These are phyloP conservation scores for Ophiostoma pallidulum DNA, from an alignment of 2,329 filamentous ascomycete genomes.

Conservation along the genomic window DNA sequence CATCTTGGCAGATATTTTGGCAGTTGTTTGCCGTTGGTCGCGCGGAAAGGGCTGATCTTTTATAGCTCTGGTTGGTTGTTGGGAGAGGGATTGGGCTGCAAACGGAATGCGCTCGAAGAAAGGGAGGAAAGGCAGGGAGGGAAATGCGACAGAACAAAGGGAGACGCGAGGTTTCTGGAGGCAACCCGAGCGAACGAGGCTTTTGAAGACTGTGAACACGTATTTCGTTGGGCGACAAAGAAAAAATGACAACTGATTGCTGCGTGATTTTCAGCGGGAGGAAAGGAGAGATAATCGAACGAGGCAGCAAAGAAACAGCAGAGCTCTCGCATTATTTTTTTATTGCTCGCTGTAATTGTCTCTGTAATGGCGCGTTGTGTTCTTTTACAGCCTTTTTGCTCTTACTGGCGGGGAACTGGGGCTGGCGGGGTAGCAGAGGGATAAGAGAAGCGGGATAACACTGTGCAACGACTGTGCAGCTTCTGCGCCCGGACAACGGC, in stretches of 20 bases:
- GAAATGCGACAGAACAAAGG: neutral
- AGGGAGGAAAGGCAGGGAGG: neutral
- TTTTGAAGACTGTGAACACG: no score
- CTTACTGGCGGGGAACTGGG: neutral
- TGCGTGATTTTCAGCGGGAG: slow-evolving; percentile 13
- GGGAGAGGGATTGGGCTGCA: neutral
- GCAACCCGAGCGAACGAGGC: no score
- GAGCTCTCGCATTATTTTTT: neutral
- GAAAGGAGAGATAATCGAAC: neutral
- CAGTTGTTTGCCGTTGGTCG: no score
- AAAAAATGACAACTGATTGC: slow-evolving; percentile 2
- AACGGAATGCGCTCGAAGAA: neutral
- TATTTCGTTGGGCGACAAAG: neutral
- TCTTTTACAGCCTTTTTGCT: no score
- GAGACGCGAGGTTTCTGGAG: no score
- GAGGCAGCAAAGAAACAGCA: slow-evolving; percentile 2
- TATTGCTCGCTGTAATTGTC: slow-evolving; percentile 8
- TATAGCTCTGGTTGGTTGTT: neutral
- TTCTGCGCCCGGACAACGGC: neutral
- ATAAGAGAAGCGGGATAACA: neutral
- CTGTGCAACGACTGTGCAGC: neutral
- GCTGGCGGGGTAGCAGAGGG: neutral
- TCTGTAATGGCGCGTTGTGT: no score
- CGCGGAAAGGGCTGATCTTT: no score
- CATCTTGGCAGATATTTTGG: slow-evolving; percentile 30